A percentile compares a stretch with the other conserved stretches of the same genome.
Evolutionary conservation across 176 grass and related monocot genomes (phyloP).

Genomic region (Lolium rigidum): DNA sequence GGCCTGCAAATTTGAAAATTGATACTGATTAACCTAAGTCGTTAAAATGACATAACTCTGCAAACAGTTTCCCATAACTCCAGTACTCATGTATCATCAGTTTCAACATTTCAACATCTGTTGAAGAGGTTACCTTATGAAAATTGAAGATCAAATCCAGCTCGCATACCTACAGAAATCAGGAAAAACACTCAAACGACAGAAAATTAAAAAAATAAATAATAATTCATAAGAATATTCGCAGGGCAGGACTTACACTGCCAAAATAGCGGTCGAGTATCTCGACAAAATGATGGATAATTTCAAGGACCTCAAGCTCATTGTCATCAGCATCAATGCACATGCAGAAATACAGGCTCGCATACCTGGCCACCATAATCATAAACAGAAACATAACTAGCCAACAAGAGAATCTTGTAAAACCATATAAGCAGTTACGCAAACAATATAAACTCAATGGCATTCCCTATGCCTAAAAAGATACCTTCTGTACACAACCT

Average conservation of each 20-base stretch:
- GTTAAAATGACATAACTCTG: slow-evolving; percentile 6
- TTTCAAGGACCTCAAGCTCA: slow-evolving; percentile 96
- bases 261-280: slow-evolving; percentile 98
- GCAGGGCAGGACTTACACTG: slow-evolving; percentile 59
- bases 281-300: slow-evolving; percentile 97
- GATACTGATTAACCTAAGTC: slow-evolving; percentile 28
- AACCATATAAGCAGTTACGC: neutral
- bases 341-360: slow-evolving; percentile 99
- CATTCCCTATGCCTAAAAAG: neutral
- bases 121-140: slow-evolving; percentile 74
- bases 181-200: slow-evolving; percentile 14
- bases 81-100: neutral
- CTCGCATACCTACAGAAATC: slow-evolving; percentile 82
- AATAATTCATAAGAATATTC: neutral
- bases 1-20: slow-evolving; percentile 59
- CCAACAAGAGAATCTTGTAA: slow-evolving; percentile 5
- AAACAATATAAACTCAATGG: slow-evolving; percentile 10
- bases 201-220: slow-evolving; percentile 32
- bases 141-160: slow-evolving; percentile 99
- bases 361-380: slow-evolving; percentile 68
- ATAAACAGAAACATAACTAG: slow-evolving; percentile 24
- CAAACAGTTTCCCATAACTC: neutral
- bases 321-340: slow-evolving; percentile 96
- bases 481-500: slow-evolving; percentile 97
- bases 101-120: neutral